Percentiles rank a stretch among this genome's conserved stretches.
Conservation (phyloP, 164 flowering plant genomes). For the Echeveria elegans region DNA sequence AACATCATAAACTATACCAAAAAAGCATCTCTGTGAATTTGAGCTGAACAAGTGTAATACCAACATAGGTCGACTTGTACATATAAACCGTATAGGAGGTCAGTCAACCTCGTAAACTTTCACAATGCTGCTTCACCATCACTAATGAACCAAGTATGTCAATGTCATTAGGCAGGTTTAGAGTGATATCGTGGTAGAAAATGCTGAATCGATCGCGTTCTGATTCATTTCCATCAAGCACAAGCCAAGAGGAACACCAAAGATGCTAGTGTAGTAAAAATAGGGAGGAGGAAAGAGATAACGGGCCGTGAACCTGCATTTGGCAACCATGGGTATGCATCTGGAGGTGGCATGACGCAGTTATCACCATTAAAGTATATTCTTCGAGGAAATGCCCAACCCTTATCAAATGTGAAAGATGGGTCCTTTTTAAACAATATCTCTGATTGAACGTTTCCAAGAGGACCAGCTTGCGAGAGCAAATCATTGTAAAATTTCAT, state of each 20-base stretch:
- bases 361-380: too few species aligned
- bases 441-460: conserved; percentile 37
- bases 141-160: too few species aligned
- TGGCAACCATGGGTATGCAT: conserved; percentile 26
- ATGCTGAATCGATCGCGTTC: background rate
- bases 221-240: background rate
- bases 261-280: background rate
- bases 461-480: too few species aligned
- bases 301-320: conserved; percentile 12
- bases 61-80: background rate
- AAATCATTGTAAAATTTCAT: too few species aligned
- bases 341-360: too few species aligned
- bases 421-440: conserved; percentile 21
- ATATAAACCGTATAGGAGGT: too few species aligned
- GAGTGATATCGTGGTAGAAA: background rate
- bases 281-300: background rate
- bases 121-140: background rate
- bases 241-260: background rate
- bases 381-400: too few species aligned
- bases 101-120: background rate
- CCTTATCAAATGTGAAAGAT: too few species aligned
- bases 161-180: background rate
- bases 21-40: background rate
- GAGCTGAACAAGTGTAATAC: background rate
- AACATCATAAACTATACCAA: background rate